Evolutionary conservation across 73 alveolate species (phyloP).

Genomic region (Paramecium octaurelia): DNA sequence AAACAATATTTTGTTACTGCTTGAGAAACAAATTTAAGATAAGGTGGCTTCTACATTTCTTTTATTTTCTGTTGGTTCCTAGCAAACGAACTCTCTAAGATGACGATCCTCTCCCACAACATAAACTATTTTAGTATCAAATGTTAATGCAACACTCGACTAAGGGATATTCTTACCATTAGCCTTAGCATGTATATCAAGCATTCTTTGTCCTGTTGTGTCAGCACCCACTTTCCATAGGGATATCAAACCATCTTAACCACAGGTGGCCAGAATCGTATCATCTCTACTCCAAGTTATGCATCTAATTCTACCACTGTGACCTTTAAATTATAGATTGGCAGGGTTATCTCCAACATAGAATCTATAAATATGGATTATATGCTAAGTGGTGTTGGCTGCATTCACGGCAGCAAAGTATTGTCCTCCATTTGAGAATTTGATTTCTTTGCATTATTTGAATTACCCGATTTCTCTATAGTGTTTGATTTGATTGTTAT

Average conservation of each 20-base stretch:
- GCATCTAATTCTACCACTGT: conserved; percentile 83
- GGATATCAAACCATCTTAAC: conserved; percentile 88
- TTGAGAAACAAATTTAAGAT: conserved; percentile 84
- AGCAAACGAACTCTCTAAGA: conserved; percentile 54
- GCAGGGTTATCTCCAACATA: conserved; percentile 87
- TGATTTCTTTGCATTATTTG: conserved; percentile 86
- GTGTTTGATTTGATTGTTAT: conserved; percentile 71
- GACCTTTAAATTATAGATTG: conserved; percentile 63
- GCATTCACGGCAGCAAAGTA: conserved; percentile 93
- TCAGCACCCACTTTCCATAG: conserved; percentile 77
- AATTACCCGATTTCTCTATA: conserved; percentile 90
- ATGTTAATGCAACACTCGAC: conserved; percentile 62
- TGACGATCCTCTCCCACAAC: conserved; percentile 85
- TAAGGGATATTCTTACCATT: conserved; percentile 68
- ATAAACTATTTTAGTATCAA: conserved; percentile 48
- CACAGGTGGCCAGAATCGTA: conserved; percentile 87
- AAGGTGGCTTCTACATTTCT: conserved; percentile 76
- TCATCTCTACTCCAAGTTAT: conserved; percentile 95
- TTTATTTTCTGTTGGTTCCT: conserved; percentile 37
- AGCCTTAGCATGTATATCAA: conserved; percentile 65
- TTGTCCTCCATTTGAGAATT: conserved; percentile 96
- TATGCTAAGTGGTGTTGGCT: conserved; percentile 61
- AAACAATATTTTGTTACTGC: conserved; percentile 83
- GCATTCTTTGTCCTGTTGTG: conserved; percentile 60
- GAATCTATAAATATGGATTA: conserved; percentile 77